Evolutionary conservation across 371 early-diverging fungal species (phyloP).

Genomic region (Circinella minor): DNA sequence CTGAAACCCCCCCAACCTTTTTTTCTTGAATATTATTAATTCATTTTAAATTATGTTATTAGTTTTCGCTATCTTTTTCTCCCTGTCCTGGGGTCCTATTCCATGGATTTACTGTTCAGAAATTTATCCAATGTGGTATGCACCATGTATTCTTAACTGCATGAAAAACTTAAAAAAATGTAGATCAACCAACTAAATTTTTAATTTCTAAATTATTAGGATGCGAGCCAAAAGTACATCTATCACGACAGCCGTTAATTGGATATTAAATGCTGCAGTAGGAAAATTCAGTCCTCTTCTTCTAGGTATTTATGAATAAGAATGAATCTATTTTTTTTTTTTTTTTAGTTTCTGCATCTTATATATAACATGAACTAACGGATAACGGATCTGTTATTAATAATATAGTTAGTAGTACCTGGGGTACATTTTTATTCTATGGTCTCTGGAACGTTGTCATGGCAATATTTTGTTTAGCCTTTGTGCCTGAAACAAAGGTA

Average conservation of each 20-base stretch:
- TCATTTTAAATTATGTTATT: background rate
- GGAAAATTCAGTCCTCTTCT: conserved; percentile 39
- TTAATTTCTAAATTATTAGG: conserved; percentile 5
- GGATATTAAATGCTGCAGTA: conserved; percentile 51
- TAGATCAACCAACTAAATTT: background rate
- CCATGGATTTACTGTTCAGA: conserved; percentile 61
- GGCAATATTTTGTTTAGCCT: conserved; percentile 24
- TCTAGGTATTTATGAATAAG: conserved; percentile 13
- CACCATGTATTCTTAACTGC: background rate
- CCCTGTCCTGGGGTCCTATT: conserved; percentile 44
- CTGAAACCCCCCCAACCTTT: too few species aligned
- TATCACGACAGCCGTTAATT: conserved; percentile 72
- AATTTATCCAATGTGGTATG: conserved; percentile 50
- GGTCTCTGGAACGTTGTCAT: conserved; percentile 29
- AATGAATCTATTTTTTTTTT: background rate
- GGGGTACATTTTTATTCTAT: conserved; percentile 53
- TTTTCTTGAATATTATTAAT: background rate
- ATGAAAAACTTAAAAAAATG: too few species aligned
- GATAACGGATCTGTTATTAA: background rate
- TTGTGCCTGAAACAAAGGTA: conserved; percentile 41
- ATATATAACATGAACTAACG: too few species aligned
- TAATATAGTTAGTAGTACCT: conserved; percentile 27
- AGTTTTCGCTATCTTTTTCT: conserved; percentile 37
- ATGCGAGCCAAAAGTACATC: conserved; percentile 57
- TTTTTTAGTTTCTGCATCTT: background rate